phyloP scores from a whole-genome alignment of 768 basidiomycete species.

The Cystobasidium onofrii region DNA sequence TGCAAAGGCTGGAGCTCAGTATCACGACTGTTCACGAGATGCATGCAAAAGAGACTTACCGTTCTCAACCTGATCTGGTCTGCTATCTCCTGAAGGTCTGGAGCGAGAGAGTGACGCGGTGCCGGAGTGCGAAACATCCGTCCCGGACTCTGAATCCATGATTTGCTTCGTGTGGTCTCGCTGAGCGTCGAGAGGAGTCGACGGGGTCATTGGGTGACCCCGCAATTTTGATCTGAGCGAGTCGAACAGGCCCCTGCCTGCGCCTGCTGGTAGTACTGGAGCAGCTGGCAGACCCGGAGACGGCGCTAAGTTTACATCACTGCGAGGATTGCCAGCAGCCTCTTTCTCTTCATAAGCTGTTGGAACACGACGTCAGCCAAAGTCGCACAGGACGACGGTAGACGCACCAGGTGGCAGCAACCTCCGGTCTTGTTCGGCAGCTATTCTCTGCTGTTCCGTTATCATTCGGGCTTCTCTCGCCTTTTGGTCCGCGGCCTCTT shows the following conservation, averaged over 20 bases:
- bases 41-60: not conserved
- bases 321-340: not conserved
- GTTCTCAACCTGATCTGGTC: not conserved
- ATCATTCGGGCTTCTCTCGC: constrained; percentile 43
- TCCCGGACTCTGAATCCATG: not conserved
- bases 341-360: not conserved
- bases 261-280: not conserved
- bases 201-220: not conserved
- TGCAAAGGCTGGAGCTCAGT: not conserved
- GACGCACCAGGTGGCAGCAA: not conserved
- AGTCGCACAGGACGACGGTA: not conserved
- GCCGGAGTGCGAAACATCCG: too few relatives aligned
- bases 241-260: not conserved
- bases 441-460: constrained; percentile 12
- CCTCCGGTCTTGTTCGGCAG: not conserved
- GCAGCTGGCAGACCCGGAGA: not conserved
- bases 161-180: not conserved
- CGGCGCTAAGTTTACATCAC: not conserved
- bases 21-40: not conserved
- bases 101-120: too few relatives aligned
- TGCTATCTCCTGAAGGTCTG: not conserved
- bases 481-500: constrained; percentile 47
- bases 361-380: not conserved
- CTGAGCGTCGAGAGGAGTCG: not conserved
- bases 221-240: constrained; percentile 7